Percentiles rank a stretch among this genome's conserved stretches.
phyloP scores from a whole-genome alignment of 2,329 filamentous ascomycete genomes.

The Cladosporium halotolerans region DNA sequence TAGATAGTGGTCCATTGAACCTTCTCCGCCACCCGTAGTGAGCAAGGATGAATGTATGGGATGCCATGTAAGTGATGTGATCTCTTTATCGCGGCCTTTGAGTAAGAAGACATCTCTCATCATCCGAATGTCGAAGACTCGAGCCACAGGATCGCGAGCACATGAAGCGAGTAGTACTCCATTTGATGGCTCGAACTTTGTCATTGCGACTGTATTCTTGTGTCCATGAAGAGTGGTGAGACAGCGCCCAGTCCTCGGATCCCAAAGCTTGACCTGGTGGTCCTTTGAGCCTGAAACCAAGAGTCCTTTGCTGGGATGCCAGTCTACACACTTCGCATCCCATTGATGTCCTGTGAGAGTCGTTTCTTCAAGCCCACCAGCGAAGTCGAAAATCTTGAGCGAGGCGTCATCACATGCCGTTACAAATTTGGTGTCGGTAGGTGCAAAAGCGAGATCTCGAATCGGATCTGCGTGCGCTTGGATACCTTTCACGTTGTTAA shows the following conservation, averaged over 20 bases:
- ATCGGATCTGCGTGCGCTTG: constrained; percentile 86
- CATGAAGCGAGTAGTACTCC: constrained; percentile 85
- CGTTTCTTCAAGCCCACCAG: constrained; percentile 73
- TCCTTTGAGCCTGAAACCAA: constrained; percentile 96
- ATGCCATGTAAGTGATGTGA: constrained; percentile 89
- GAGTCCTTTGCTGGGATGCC: constrained; percentile 92
- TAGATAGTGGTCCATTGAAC: constrained; percentile 87
- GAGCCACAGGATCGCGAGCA: constrained; percentile 84
- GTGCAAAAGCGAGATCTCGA: constrained; percentile 85
- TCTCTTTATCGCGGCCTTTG: constrained; percentile 92
- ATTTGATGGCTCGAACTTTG: constrained; percentile 78
- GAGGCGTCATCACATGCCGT: constrained; percentile 91
- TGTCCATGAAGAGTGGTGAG: constrained; percentile 92
- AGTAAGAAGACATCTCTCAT: constrained; percentile 96
- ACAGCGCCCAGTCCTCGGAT: constrained; percentile 84
- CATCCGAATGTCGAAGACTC: constrained; percentile 92
- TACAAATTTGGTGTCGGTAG: constrained; percentile 91
- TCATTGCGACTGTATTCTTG: constrained; percentile 95
- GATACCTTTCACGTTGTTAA: constrained; percentile 96
- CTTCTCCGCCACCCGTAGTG: constrained; percentile 84
- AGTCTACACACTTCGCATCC: constrained; percentile 96
- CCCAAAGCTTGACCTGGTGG: constrained; percentile 95
- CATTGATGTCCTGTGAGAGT: constrained; percentile 89
- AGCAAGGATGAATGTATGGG: constrained; percentile 84
- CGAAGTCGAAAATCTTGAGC: constrained; percentile 95